Conservation (phyloP, 306 rosid genomes). For the Dalbergia cochinchinensis region DNA sequence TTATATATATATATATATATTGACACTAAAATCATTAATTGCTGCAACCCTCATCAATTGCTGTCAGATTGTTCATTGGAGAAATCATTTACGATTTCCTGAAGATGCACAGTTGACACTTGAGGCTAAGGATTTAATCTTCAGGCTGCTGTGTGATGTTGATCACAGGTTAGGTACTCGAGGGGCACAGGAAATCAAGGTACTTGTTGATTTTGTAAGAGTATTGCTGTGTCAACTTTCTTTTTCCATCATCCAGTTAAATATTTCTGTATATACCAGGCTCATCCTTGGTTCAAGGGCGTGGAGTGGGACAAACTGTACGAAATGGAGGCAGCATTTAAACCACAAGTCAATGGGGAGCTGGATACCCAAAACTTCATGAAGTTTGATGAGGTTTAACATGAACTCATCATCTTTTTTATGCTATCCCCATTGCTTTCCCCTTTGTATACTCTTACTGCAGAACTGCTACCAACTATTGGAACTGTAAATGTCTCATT, state of each 20-base stretch:
- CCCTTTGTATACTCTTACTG: slow-evolving; percentile 16
- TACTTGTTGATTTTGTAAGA: slow-evolving; percentile 49
- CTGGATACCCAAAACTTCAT: slow-evolving; percentile 99
- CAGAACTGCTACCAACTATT: slow-evolving; percentile 16
- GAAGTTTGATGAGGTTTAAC: slow-evolving; percentile 94
- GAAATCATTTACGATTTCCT: slow-evolving; percentile 84
- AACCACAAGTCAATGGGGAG: slow-evolving; percentile 95
- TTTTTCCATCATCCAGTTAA: slow-evolving; percentile 36
- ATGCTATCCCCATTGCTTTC: neutral
- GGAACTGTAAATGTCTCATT: slow-evolving; percentile 21
- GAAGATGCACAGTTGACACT: slow-evolving; percentile 82
- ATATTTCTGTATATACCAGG: slow-evolving; percentile 63
- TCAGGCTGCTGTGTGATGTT: slow-evolving; percentile 93
- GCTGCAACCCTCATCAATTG: slow-evolving; percentile 45
- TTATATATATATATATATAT: slow-evolving; percentile 23
- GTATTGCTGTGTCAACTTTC: slow-evolving; percentile 31
- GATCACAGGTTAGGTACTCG: slow-evolving; percentile 88
- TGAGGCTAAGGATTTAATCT: slow-evolving; percentile 95
- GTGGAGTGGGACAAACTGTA: slow-evolving; percentile 92
- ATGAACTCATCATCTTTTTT: slow-evolving; percentile 37
- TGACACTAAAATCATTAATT: slow-evolving; percentile 47
- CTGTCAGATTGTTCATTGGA: slow-evolving; percentile 98
- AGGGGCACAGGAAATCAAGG: slow-evolving; percentile 90
- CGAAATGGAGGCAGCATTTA: slow-evolving; percentile 97
- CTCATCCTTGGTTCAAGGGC: slow-evolving; percentile 94